phyloP scores from a whole-genome alignment of 2,329 filamentous ascomycete species.

The Blastomyces parvus region DNA sequence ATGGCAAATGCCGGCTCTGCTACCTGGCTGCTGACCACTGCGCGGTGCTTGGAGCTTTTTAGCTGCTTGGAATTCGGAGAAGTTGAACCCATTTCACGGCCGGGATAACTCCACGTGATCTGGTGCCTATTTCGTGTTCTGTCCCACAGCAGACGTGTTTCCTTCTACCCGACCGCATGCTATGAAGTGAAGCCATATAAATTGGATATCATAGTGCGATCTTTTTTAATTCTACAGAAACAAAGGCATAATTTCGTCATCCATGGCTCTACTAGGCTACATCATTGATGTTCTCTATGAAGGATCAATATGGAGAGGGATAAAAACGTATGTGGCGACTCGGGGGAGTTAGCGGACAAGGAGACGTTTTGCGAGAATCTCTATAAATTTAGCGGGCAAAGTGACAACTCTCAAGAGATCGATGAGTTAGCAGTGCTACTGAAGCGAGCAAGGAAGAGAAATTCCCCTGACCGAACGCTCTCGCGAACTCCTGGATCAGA shows the following conservation, averaged over 20 bases:
- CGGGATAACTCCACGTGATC: conserved; percentile 22
- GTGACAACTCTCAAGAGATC: conserved; percentile 21
- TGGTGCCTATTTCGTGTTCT: conserved; percentile 27
- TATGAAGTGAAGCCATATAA: not conserved
- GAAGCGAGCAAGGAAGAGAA: conserved; percentile 4
- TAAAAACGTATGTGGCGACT: not conserved
- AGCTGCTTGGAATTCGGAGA: not conserved
- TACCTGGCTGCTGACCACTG: not conserved
- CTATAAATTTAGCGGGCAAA: conserved; percentile 24
- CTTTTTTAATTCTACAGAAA: not conserved
- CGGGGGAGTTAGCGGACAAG: conserved; percentile 20
- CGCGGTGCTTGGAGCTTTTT: too few relatives aligned
- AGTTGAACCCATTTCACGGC: not conserved
- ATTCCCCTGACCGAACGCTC: not conserved
- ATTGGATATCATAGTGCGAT: not conserved
- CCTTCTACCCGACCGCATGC: not conserved
- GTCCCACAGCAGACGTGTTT: not conserved
- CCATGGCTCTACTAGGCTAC: not conserved
- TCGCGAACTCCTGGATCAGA: not conserved
- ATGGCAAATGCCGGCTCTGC: not conserved
- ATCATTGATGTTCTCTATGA: not conserved
- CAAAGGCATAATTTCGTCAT: not conserved
- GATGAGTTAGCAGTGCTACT: conserved; percentile 18
- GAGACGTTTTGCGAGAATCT: conserved; percentile 29
- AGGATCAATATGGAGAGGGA: not conserved